Evolutionary conservation across 495 filamentous ascomycete species (phyloP).

Genomic region (Xylaria castorea): DNA sequence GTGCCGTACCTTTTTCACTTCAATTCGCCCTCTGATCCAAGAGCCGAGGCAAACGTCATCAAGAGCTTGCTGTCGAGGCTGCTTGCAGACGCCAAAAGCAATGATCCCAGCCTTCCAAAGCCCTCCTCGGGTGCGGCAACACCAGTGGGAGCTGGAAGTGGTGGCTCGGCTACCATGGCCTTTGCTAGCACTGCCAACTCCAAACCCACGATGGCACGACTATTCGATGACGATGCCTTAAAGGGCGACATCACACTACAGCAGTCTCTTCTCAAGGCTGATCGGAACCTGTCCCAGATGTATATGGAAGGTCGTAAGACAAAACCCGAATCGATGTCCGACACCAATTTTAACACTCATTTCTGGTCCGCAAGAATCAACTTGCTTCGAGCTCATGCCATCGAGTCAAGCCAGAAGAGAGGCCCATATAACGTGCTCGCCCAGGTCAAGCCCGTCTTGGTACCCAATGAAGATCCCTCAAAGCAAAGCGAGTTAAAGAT

Average conservation of each 20-base stretch:
- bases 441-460: slow-evolving; percentile 80
- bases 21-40: slow-evolving; percentile 75
- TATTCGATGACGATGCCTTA: slow-evolving; percentile 80
- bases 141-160: slow-evolving; percentile 52
- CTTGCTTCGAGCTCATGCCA: slow-evolving; percentile 86
- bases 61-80: slow-evolving; percentile 79
- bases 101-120: slow-evolving; percentile 52
- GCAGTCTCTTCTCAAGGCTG: slow-evolving; percentile 79
- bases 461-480: slow-evolving; percentile 56
- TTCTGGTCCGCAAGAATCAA: slow-evolving; percentile 92
- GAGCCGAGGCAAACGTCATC: slow-evolving; percentile 82
- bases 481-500: slow-evolving; percentile 69
- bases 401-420: slow-evolving; percentile 81
- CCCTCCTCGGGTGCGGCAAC: slow-evolving; percentile 33
- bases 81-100: slow-evolving; percentile 72
- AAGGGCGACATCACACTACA: slow-evolving; percentile 79
- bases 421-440: slow-evolving; percentile 94
- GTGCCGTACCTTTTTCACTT: slow-evolving; percentile 85
- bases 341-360: slow-evolving; percentile 79
- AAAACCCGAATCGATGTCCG: slow-evolving; percentile 80
- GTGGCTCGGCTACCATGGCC: slow-evolving; percentile 54
- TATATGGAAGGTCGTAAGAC: slow-evolving; percentile 80
- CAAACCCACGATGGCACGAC: slow-evolving; percentile 56
- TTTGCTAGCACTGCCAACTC: slow-evolving; percentile 55
- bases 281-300: slow-evolving; percentile 73